A percentile compares a stretch with the other conserved stretches of the same genome.
Evolutionary conservation across 2,329 filamentous ascomycete species (phyloP).

Genomic region (Nigrospora oryzae): DNA sequence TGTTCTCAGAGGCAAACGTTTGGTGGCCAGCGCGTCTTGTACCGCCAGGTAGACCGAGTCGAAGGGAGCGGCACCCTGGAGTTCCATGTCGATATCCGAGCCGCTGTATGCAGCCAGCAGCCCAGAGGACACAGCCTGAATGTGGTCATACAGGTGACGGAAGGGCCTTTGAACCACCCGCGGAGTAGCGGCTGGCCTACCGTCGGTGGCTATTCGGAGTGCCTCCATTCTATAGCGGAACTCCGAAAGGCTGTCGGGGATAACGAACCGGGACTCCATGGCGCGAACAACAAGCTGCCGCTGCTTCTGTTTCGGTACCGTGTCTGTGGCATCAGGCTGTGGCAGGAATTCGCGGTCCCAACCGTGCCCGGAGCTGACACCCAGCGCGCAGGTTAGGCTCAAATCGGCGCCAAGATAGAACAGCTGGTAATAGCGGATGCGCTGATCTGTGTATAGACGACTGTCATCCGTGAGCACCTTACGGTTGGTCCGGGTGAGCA

Average conservation of each 20-base stretch:
- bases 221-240: conserved; percentile 4
- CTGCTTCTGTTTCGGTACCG: not conserved
- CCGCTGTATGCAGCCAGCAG: not conserved
- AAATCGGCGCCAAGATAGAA: conserved; percentile 32
- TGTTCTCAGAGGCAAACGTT: conserved; percentile 9
- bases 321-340: not conserved
- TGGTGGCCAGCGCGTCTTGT: conserved; percentile 2
- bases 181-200: not conserved
- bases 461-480: conserved; percentile 4
- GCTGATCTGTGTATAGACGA: conserved; percentile 19
- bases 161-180: conserved; percentile 1
- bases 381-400: conserved; percentile 29
- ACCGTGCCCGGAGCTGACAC: conserved; percentile 8
- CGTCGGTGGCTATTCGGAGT: not conserved
- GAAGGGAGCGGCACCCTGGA: conserved; percentile 4
- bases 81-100: not conserved
- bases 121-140: not conserved
- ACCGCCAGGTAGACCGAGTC: conserved; percentile 3
- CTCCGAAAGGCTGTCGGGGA: conserved; percentile 10
- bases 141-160: not conserved
- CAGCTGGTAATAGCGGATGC: conserved; percentile 37
- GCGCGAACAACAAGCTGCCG: conserved; percentile 7
- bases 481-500: conserved; percentile 13
- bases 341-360: conserved; percentile 5
- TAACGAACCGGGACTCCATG: conserved; percentile 11